Conservation (phyloP, 2,329 filamentous ascomycete genomes). For the Plectosphaerella cucumerina region DNA sequence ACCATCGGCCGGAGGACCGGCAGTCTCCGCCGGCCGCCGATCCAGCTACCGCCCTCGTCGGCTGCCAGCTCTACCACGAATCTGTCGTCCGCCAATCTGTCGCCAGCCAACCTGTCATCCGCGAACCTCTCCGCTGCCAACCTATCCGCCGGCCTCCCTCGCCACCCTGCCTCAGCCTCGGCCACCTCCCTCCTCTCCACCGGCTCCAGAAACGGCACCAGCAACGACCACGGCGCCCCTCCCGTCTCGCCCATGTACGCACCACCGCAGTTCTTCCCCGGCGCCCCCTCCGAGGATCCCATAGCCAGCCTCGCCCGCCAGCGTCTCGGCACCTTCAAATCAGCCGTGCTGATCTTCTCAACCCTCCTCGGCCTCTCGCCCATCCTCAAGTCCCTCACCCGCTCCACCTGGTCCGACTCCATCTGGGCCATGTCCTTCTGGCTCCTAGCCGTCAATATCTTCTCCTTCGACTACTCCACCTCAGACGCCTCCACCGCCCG, state of each 20-base stretch:
- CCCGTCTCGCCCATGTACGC: background rate
- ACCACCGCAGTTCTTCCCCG: conserved; percentile 7
- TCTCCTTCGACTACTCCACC: conserved; percentile 95
- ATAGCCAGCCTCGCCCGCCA: conserved; percentile 38
- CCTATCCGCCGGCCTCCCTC: background rate
- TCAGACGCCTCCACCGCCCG: conserved; percentile 40
- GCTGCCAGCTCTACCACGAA: conserved; percentile 45
- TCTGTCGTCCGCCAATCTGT: conserved; percentile 17
- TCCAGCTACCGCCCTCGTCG: conserved; percentile 21
- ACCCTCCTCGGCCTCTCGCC: conserved; percentile 88
- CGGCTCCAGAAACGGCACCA: conserved; percentile 24
- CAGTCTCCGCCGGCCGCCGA: conserved; percentile 3
- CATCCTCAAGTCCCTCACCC: conserved; percentile 93
- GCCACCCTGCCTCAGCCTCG: conserved; percentile 38
- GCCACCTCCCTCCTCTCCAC: conserved; percentile 50
- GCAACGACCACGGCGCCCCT: conserved; percentile 5
- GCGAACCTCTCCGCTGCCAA: background rate
- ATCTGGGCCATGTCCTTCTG: conserved; percentile 97
- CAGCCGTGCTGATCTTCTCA: conserved; percentile 87
- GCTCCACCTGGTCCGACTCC: conserved; percentile 85
- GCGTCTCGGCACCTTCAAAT: conserved; percentile 79
- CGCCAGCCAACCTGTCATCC: background rate
- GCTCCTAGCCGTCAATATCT: conserved; percentile 91
- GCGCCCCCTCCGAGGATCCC: conserved; percentile 24
- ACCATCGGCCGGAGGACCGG: background rate